Conservation (phyloP, 495 filamentous ascomycete species). For the Aspergillus wentii region DNA sequence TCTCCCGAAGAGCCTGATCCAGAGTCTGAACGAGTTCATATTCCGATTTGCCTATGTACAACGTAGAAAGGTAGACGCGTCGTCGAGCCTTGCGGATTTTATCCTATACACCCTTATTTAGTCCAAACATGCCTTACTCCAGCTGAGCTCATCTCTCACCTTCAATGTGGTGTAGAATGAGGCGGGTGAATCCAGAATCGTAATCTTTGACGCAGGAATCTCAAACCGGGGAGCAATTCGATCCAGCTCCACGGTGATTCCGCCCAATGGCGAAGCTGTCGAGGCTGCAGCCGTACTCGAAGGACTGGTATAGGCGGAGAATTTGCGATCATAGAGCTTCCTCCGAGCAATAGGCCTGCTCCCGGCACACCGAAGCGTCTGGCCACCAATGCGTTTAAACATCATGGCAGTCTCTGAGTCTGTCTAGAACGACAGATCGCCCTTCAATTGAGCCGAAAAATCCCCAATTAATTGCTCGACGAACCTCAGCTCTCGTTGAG, state of each 20-base stretch:
- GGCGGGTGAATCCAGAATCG: slow-evolving; percentile 69
- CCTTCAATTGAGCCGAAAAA: slow-evolving; percentile 1
- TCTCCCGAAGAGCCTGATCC: slow-evolving; percentile 70
- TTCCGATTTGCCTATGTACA: slow-evolving; percentile 95
- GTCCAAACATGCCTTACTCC: too few species aligned
- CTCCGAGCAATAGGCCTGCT: slow-evolving; percentile 25
- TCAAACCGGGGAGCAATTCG: slow-evolving; percentile 85
- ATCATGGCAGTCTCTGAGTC: slow-evolving; percentile 12
- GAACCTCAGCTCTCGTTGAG: slow-evolving; percentile 11
- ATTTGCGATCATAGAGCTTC: slow-evolving; percentile 33
- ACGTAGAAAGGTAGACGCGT: slow-evolving; percentile 84
- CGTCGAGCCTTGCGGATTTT: slow-evolving; percentile 76
- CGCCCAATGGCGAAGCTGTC: slow-evolving; percentile 34
- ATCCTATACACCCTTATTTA: slow-evolving; percentile 38
- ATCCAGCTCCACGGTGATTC: slow-evolving; percentile 78
- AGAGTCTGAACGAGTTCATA: slow-evolving; percentile 81
- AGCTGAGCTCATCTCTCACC: slow-evolving; percentile 36
- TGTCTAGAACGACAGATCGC: neutral
- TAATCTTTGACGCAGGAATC: slow-evolving; percentile 73
- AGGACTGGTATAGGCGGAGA: slow-evolving; percentile 29
- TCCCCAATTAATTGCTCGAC: neutral
- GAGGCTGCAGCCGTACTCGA: slow-evolving; percentile 21
- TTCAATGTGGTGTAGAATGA: slow-evolving; percentile 90
- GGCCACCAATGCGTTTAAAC: slow-evolving; percentile 39
- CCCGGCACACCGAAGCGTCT: slow-evolving; percentile 30